Evolutionary conservation across 441 rosid genomes (phyloP), one percentile per base, ranked within the genome.

Genomic region (Hypseocharis bilobata): DNA sequence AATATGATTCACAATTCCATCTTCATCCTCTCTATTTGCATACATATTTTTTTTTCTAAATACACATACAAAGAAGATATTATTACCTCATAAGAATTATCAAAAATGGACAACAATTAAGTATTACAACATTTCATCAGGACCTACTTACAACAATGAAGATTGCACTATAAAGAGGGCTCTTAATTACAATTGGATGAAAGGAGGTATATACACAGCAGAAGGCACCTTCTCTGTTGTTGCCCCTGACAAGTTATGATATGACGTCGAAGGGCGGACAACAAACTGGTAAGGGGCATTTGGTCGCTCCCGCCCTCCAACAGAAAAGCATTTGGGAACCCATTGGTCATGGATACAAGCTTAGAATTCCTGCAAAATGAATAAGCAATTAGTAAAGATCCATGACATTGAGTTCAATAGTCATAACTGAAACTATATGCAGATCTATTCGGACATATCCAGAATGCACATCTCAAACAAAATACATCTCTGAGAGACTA

Each of bases 361-460:
- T 67, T 63, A 10, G 22, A 22, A 63, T 63, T 72, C 83, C 78
- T 75, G 77, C 54, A n/a, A 74, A 70, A 70, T 19, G 49, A 60
- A 64, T 30, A 26, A 62, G 19, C 5, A 40, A 57, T 59, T 56
- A 51, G 40, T 60, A 52, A 44, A 55, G 45, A 34, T 52, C 45
- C 29, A 44, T 13, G 38, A 60, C 32, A 23, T 2, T 20, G 30
- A 13, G n/a, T 6, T 34, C 26, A 36, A 20, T n/a, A 62, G 54
- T 45, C 60, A 27, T n/a, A 45, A 56, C 17, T 6, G 56, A 32
- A 63, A 52, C 26, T n/a, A 44, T 7, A 8, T 13, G 42, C 40
- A 57, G 19, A 29, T 7, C 1, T 16, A 34, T 6, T 0, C 40
- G 0, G 42, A 36, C 42, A 36, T 36, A 14, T 1, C 11, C 42